These are phyloP conservation scores for Neocatenulostroma microsporum DNA, from an alignment of 2,329 filamentous ascomycete genomes.

Conservation along the genomic window DNA sequence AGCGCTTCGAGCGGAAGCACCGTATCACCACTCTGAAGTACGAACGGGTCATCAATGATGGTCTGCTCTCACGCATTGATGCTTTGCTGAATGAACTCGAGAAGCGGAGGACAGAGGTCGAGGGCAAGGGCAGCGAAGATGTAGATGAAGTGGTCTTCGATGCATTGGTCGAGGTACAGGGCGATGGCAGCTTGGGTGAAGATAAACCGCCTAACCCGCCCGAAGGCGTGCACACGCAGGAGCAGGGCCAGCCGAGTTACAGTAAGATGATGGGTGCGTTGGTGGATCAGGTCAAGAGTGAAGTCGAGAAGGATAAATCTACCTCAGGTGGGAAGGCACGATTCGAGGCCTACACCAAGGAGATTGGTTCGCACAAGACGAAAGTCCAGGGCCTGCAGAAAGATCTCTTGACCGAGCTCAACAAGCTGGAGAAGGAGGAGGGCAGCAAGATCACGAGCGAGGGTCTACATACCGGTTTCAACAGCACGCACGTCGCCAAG, in stretches of 20 bases:
- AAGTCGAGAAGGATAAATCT: slow-evolving; percentile 64
- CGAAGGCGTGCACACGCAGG: slow-evolving; percentile 67
- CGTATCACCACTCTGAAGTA: slow-evolving; percentile 90
- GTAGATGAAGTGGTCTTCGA: slow-evolving; percentile 82
- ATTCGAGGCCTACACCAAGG: slow-evolving; percentile 68
- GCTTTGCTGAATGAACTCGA: slow-evolving; percentile 66
- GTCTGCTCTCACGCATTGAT: slow-evolving; percentile 75
- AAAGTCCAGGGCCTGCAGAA: slow-evolving; percentile 74
- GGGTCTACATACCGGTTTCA: slow-evolving; percentile 78
- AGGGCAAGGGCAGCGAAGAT: slow-evolving; percentile 51
- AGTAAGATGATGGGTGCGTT: slow-evolving; percentile 98
- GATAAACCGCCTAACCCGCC: slow-evolving; percentile 72
- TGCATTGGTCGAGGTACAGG: slow-evolving; percentile 65
- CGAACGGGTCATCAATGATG: slow-evolving; percentile 87
- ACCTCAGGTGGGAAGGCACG: slow-evolving; percentile 51
- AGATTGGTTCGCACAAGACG: slow-evolving; percentile 65
- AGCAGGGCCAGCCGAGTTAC: slow-evolving; percentile 67
- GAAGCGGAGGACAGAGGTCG: slow-evolving; percentile 55
- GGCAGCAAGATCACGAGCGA: slow-evolving; percentile 90
- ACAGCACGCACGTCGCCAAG: slow-evolving; percentile 74
- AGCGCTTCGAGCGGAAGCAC: slow-evolving; percentile 74
- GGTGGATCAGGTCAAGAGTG: slow-evolving; percentile 85
- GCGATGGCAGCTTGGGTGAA: slow-evolving; percentile 58
- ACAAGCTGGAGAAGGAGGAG: slow-evolving; percentile 76
- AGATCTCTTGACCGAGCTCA: slow-evolving; percentile 65